Percentiles rank a stretch among this genome's conserved stretches.
Evolutionary conservation across 2,329 filamentous ascomycete species (phyloP).

Genomic region (Colletotrichum ledebouriae): DNA sequence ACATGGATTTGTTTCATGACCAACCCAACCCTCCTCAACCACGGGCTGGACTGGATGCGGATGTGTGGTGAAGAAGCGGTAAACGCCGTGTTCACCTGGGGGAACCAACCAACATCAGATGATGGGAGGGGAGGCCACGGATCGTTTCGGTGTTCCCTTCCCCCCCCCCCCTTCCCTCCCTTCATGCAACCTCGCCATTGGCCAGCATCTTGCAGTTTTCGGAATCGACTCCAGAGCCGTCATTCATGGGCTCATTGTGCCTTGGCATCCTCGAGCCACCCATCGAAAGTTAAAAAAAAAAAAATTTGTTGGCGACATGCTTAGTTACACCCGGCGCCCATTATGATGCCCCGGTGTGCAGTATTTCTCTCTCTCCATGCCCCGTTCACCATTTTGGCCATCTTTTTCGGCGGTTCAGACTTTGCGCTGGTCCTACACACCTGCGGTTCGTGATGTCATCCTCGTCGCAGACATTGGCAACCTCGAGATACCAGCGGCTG

Average conservation of each 20-base stretch:
- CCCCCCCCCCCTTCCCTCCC: too few relatives aligned
- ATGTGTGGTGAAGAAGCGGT: not conserved
- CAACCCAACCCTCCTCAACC: not conserved
- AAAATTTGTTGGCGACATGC: not conserved
- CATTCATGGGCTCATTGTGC: not conserved
- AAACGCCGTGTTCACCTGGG: conserved; percentile 2
- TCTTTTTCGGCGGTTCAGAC: not conserved
- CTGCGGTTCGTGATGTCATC: conserved; percentile 11
- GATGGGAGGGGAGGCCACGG: not conserved
- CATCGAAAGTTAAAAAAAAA: not conserved
- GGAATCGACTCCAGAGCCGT: too few relatives aligned
- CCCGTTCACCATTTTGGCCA: too few relatives aligned
- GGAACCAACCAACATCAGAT: conserved; percentile 33
- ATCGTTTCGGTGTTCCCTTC: not conserved
- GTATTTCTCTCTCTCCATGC: not conserved
- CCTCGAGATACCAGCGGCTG: not conserved
- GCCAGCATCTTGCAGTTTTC: too few relatives aligned
- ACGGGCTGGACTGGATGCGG: not conserved
- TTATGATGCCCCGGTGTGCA: not conserved
- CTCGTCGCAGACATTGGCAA: conserved; percentile 6
- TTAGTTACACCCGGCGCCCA: not conserved
- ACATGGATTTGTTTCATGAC: conserved; percentile 7
- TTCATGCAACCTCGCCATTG: not conserved
- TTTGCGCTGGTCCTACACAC: not conserved
- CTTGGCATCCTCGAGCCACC: not conserved